These are phyloP conservation scores for Venturia nashicola DNA, from an alignment of 2,329 filamentous ascomycete species.

Conservation along the genomic window DNA sequence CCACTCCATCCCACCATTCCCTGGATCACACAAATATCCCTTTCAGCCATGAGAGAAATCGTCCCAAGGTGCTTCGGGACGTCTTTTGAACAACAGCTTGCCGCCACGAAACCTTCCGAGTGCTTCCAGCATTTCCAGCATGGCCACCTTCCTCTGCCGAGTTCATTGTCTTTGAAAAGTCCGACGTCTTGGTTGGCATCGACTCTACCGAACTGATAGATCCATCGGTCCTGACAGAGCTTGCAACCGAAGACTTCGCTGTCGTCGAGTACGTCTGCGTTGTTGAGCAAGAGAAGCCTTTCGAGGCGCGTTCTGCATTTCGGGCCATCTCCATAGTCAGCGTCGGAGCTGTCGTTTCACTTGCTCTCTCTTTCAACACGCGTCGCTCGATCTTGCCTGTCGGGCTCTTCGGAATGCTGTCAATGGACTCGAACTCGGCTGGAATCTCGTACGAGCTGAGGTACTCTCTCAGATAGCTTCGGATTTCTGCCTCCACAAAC, in stretches of 20 bases:
- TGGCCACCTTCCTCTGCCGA: neutral
- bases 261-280: neutral
- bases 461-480: constrained; percentile 1
- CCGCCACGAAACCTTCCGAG: neutral
- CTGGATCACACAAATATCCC: neutral
- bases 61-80: neutral
- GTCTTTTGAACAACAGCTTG: neutral
- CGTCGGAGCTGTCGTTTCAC: neutral
- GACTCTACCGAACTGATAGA: neutral
- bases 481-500: constrained; percentile 7
- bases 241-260: neutral
- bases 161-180: neutral
- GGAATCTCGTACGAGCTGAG: constrained; percentile 12
- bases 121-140: neutral
- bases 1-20: too few species aligned
- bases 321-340: neutral
- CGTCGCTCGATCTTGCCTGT: constrained; percentile 13
- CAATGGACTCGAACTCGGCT: constrained; percentile 10
- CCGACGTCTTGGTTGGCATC: neutral
- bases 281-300: neutral
- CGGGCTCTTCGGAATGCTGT: constrained; percentile 12
- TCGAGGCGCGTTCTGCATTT: neutral
- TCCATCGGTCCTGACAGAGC: neutral
- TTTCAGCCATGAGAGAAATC: neutral
- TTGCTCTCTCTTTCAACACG: constrained; percentile 8